phyloP scores from a whole-genome alignment of 768 basidiomycete genomes.

The Vararia minispora region DNA sequence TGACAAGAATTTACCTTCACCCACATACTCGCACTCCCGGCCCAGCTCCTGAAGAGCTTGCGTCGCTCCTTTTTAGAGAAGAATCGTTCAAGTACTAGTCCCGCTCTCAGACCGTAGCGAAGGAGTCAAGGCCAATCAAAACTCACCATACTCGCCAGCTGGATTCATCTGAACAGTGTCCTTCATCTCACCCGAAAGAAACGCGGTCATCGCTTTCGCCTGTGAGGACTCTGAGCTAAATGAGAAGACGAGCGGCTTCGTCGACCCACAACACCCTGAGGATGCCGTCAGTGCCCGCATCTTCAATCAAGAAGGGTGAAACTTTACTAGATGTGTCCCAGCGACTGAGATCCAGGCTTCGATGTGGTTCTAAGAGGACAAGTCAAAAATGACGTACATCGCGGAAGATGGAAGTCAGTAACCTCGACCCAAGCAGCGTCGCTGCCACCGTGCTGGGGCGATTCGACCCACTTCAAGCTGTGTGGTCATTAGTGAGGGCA shows the following conservation, averaged over 20 bases:
- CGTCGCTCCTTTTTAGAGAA: constrained; percentile 87
- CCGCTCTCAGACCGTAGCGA: neutral
- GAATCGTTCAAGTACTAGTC: constrained; percentile 68
- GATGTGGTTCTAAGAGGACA: constrained; percentile 53
- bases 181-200: constrained; percentile 92
- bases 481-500: neutral
- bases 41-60: constrained; percentile 88
- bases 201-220: constrained; percentile 93
- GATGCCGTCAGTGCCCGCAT: too few relatives aligned
- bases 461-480: constrained; percentile 97
- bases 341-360: constrained; percentile 77
- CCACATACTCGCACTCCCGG: constrained; percentile 90
- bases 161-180: constrained; percentile 83
- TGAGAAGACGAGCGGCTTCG: neutral
- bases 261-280: constrained; percentile 59
- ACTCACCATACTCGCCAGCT: constrained; percentile 60
- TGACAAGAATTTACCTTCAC: constrained; percentile 49
- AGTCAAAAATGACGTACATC: neutral
- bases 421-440: constrained; percentile 91
- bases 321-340: constrained; percentile 84
- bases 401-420: constrained; percentile 8
- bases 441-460: constrained; percentile 67
- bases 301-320: too few relatives aligned
- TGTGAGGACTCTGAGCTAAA: constrained; percentile 22
- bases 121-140: neutral